Evolutionary conservation across 352 stramenopile species (phyloP).

Genomic region (Pythium insidiosum): DNA sequence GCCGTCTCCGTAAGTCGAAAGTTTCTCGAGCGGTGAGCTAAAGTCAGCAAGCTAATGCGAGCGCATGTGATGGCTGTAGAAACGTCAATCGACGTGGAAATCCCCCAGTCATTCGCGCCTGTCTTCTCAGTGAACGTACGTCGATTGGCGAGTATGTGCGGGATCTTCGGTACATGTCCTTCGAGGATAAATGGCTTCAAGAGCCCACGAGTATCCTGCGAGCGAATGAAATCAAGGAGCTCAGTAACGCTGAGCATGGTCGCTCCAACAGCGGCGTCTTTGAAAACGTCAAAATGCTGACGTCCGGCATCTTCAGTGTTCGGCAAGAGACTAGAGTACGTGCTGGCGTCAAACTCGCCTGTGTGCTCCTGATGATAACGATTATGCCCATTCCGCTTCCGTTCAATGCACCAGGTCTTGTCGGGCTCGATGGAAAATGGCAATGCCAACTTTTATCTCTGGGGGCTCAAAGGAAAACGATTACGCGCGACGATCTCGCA

Average conservation of each 20-base stretch:
- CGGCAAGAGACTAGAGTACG: conserved; percentile 52
- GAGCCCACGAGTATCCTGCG: conserved; percentile 24
- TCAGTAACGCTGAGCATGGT: conserved; percentile 42
- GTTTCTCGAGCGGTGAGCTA: background rate
- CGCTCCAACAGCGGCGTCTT: conserved; percentile 45
- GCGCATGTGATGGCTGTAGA: too few species aligned
- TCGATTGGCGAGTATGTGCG: conserved; percentile 83
- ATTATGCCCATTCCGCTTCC: too few species aligned
- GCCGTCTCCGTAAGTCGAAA: conserved; percentile 57
- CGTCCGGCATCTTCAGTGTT: conserved; percentile 50
- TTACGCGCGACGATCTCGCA: conserved; percentile 64
- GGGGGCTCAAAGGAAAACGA: conserved; percentile 64
- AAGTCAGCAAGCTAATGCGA: too few species aligned
- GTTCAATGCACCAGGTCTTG: conserved; percentile 49
- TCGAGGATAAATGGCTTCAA: conserved; percentile 67
- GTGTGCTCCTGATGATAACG: too few species aligned
- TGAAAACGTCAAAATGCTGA: conserved; percentile 57
- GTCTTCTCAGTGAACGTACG: conserved; percentile 72
- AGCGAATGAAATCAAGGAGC: conserved; percentile 42
- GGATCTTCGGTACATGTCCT: conserved; percentile 71
- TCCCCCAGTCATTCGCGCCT: conserved; percentile 78
- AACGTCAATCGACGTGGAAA: conserved; percentile 82
- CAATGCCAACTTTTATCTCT: conserved; percentile 77
- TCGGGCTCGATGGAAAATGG: conserved; percentile 70
- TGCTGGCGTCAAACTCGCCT: too few species aligned